Percentiles rank a stretch among this genome's conserved stretches.
phyloP scores from a whole-genome alignment of 208 protist species.

The Leishmania guyanensis region DNA sequence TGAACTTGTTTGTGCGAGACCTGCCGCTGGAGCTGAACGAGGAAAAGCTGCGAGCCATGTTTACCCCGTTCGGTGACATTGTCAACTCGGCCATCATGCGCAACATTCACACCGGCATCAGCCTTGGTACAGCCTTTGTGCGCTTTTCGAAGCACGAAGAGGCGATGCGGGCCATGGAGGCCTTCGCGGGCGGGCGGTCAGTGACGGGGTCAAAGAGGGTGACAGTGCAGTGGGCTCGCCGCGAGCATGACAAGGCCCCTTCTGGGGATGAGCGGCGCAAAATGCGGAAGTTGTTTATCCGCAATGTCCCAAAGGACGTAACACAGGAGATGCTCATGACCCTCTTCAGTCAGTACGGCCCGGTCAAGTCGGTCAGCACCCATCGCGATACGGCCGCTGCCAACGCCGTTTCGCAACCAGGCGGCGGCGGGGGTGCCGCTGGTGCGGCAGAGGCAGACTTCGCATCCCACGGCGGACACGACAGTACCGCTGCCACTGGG shows the following conservation, averaged over 20 bases:
- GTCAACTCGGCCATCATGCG: constrained; percentile 68
- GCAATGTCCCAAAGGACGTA: constrained; percentile 76
- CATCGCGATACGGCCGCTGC: constrained; percentile 67
- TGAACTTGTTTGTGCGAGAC: constrained; percentile 67
- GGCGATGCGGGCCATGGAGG: constrained; percentile 34
- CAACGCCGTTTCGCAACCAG: constrained; percentile 20
- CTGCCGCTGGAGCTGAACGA: constrained; percentile 52
- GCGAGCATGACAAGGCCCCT: constrained; percentile 71
- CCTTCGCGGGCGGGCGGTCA: constrained; percentile 15
- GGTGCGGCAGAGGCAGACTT: neutral
- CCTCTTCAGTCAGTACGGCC: constrained; percentile 55
- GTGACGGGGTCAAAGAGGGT: constrained; percentile 26
- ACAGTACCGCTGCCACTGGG: neutral
- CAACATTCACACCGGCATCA: constrained; percentile 79
- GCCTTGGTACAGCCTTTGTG: constrained; percentile 78
- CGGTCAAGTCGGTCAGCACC: constrained; percentile 51
- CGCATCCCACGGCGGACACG: neutral
- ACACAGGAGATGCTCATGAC: constrained; percentile 38
- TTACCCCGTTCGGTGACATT: constrained; percentile 58
- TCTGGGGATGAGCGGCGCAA: constrained; percentile 52
- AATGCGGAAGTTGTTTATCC: constrained; percentile 85
- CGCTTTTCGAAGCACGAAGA: constrained; percentile 54
- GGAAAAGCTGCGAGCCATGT: constrained; percentile 45
- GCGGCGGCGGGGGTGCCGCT: neutral
- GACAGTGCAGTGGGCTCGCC: constrained; percentile 69